Evolutionary conservation across 495 filamentous ascomycete species (phyloP).

Genomic region (Poronia punctata): DNA sequence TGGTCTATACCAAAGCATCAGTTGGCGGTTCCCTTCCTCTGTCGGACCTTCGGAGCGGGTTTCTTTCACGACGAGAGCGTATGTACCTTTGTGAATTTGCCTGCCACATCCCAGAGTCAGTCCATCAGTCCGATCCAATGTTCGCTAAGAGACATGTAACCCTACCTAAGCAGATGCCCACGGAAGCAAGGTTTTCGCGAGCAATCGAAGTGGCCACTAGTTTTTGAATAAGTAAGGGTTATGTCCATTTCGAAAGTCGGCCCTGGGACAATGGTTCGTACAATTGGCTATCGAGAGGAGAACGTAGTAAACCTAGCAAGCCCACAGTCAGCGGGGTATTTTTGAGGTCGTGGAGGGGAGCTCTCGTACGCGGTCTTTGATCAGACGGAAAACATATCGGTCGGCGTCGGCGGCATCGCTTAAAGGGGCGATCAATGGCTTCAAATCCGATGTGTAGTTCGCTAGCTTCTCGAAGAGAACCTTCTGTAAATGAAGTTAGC

Average conservation of each 20-base stretch:
- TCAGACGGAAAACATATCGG: conserved; percentile 80
- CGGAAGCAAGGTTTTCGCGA: conserved; percentile 67
- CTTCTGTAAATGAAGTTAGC: conserved; percentile 19
- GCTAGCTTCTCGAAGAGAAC: conserved; percentile 79
- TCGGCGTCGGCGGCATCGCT: conserved; percentile 51
- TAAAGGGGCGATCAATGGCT: conserved; percentile 8
- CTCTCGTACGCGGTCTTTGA: conserved; percentile 48
- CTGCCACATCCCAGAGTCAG: conserved; percentile 18
- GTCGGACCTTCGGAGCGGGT: neutral
- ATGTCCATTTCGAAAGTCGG: no score
- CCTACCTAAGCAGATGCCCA: conserved; percentile 74
- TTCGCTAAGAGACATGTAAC: neutral
- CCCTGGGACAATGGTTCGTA: no score
- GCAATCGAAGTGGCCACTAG: conserved; percentile 74
- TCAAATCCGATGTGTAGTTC: conserved; percentile 51
- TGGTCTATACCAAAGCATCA: conserved; percentile 18
- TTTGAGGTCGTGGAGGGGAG: neutral
- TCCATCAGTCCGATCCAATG: neutral
- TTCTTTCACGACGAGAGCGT: neutral
- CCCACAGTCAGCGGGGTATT: neutral
- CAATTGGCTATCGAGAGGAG: conserved; percentile 74
- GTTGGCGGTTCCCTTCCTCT: neutral
- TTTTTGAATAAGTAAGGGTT: no score
- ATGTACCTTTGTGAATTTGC: conserved; percentile 79
- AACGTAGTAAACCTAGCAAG: conserved; percentile 67